Evolutionary conservation across 148 eudicot genomes (phyloP), one percentile per base, ranked within the genome.

Genomic region (Fagopyrum homotropicum): DNA sequence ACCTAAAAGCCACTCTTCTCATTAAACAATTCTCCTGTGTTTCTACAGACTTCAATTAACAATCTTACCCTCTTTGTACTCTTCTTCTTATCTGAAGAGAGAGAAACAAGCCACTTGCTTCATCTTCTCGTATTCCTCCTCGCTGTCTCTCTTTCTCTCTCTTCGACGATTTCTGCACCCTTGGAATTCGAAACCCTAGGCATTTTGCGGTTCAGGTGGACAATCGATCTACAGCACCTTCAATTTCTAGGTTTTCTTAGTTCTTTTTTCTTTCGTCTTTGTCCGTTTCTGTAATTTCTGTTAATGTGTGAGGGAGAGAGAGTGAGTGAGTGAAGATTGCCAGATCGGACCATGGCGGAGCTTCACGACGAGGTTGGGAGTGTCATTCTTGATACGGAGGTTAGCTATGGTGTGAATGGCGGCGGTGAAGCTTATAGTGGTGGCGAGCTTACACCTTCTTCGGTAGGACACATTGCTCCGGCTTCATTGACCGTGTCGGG

Each of bases 401-500:
- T 29, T 44, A 64, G 72, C 55, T 60, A 22, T 63, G 48, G 44
- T 47, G 72, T 46, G 35, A 45, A 75, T 63, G 77, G 77, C 17
- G 77, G 69, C 10, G 75, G 12, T 29, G 43, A 40, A 61, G 44
- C 40, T 26, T 57, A 29, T 63, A 63, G 44, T 63, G 44, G 44
- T 59, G 64, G 76, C 26, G 76, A 49, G 55, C 9, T 52, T 51
- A 26, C 77, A 15, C 59, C 77, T 16, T 56, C 54, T 45, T 19
- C 79, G 54, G 10, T 56, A 72, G 35, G 46, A n/a, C 61, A 4
- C 10, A 74, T 8, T 47, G 19, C 44, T 17, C 48, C 73, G 73
- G 49, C 82, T 73, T 80, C 88, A 9, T 71, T 87, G 69, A 56
- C 78, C 69, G 87, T 78, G 61, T 85, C 92, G 66, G 91, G 86